Evolutionary conservation across 768 basidiomycete genomes (phyloP).

Genomic region (Phylloporus scabripes): DNA sequence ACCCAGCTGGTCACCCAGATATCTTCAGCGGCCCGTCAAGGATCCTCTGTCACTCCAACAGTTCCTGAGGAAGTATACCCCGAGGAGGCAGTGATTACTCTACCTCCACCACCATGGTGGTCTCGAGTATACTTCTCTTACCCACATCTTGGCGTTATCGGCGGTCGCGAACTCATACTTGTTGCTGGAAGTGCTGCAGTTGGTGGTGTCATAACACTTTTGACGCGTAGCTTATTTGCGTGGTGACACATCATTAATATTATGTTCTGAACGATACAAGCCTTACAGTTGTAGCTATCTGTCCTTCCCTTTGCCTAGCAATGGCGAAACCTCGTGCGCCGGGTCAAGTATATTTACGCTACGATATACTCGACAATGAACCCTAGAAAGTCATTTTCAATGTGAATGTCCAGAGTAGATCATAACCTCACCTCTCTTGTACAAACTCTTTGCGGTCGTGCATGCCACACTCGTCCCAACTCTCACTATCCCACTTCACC

Average conservation of each 20-base stretch:
- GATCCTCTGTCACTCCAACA: not conserved
- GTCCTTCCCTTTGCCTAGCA: not conserved
- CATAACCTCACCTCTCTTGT: slow-evolving; percentile 39
- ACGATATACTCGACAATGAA: slow-evolving; percentile 29
- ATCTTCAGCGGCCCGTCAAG: slow-evolving; percentile 13
- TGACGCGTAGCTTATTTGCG: slow-evolving; percentile 17
- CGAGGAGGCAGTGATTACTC: not conserved
- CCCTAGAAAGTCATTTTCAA: slow-evolving; percentile 9
- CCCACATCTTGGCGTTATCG: slow-evolving; percentile 8
- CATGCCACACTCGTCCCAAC: slow-evolving; percentile 42
- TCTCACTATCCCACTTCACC: slow-evolving; percentile 53
- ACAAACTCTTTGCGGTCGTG: slow-evolving; percentile 39
- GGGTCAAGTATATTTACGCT: slow-evolving; percentile 12
- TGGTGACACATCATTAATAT: slow-evolving; percentile 10
- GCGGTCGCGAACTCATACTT: slow-evolving; percentile 23
- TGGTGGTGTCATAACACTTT: slow-evolving; percentile 24
- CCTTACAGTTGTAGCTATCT: not conserved
- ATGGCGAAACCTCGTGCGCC: slow-evolving; percentile 1
- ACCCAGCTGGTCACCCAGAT: slow-evolving; percentile 23
- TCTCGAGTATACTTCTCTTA: slow-evolving; percentile 6
- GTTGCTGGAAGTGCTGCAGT: slow-evolving; percentile 26
- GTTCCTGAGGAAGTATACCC: slow-evolving; percentile 1
- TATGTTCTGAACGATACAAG: not conserved
- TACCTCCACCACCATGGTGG: slow-evolving; percentile 4
- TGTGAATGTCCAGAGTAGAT: not conserved